A percentile compares a stretch with the other conserved stretches of the same genome.
Evolutionary conservation across 352 stramenopile species (phyloP).

Genomic region (Globisporangium yorkense): DNA sequence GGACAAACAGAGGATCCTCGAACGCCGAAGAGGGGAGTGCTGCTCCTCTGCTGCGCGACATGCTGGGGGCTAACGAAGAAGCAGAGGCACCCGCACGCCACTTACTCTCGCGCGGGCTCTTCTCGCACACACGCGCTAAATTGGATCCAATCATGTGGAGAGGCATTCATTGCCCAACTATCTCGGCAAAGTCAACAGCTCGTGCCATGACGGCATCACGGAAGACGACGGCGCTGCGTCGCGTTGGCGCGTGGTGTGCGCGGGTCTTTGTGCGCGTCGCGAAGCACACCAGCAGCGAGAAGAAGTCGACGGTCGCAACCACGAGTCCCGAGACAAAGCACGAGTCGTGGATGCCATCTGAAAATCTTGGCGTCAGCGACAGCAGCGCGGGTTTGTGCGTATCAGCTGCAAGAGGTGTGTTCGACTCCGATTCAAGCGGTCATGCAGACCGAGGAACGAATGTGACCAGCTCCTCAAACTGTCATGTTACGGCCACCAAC

Average conservation of each 20-base stretch:
- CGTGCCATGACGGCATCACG: not conserved
- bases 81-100: no score
- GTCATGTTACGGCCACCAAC: no score
- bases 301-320: not conserved
- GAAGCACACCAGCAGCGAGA: not conserved
- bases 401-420: not conserved
- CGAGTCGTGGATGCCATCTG: slow-evolving; percentile 9
- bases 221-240: slow-evolving; percentile 1
- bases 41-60: no score
- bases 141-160: no score
- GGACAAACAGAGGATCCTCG: no score
- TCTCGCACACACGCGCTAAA: no score
- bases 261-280: slow-evolving; percentile 4
- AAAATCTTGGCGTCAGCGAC: not conserved
- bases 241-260: slow-evolving; percentile 10
- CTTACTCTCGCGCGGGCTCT: no score
- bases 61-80: no score
- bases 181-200: not conserved
- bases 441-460: not conserved
- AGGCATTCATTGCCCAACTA: not conserved
- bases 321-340: slow-evolving; percentile 5
- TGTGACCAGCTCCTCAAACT: not conserved
- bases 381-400: not conserved
- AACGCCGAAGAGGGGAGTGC: no score
- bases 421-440: slow-evolving; percentile 1